Conservation (phyloP, 2,329 filamentous ascomycete genomes). For the Aspergillus uvarum region DNA sequence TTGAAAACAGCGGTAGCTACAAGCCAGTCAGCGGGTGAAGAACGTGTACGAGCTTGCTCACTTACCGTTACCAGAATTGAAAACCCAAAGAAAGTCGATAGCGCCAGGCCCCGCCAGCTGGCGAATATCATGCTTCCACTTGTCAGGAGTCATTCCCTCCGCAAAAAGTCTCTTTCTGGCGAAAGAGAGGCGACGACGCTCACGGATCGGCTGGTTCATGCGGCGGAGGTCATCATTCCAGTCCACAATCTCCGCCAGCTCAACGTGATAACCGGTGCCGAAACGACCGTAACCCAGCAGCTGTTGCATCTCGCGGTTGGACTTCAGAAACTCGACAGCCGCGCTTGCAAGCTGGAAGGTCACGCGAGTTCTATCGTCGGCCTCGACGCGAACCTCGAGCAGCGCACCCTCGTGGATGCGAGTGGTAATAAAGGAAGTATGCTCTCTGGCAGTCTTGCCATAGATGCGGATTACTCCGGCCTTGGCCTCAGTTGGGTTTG, state of each 20-base stretch:
- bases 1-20: constrained; percentile 43
- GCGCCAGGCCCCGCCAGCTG: constrained; percentile 35
- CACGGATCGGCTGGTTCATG: constrained; percentile 38
- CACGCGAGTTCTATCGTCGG: constrained; percentile 33
- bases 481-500: constrained; percentile 26
- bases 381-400: constrained; percentile 38
- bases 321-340: constrained; percentile 35
- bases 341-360: constrained; percentile 41
- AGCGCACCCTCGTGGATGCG: constrained; percentile 42
- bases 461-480: constrained; percentile 30
- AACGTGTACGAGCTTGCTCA: neutral
- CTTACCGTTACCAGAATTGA: constrained; percentile 46
- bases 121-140: constrained; percentile 38
- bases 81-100: constrained; percentile 44
- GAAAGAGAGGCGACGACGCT: constrained; percentile 45
- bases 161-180: constrained; percentile 40
- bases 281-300: constrained; percentile 34
- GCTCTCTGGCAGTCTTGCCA: constrained; percentile 24
- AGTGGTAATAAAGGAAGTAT: constrained; percentile 34
- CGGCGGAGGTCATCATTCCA: constrained; percentile 36
- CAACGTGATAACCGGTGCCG: constrained; percentile 32
- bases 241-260: constrained; percentile 30
- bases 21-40: constrained; percentile 13
- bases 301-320: constrained; percentile 29
- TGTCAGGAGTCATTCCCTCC: constrained; percentile 32